These are phyloP conservation scores for Skeletonema marinoi DNA, from an alignment of 108 stramenopile genomes.

Conservation along the genomic window DNA sequence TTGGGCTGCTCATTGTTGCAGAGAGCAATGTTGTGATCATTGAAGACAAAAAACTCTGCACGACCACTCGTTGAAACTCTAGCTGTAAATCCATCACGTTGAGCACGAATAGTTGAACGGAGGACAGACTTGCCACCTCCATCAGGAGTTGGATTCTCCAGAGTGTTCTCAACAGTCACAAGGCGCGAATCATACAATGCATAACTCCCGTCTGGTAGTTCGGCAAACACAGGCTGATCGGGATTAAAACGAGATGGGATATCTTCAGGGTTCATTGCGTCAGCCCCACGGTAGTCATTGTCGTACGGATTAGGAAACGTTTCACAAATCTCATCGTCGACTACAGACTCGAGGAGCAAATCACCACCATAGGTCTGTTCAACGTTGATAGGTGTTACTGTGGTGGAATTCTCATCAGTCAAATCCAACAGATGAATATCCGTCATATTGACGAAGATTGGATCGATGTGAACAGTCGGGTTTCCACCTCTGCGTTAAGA, in stretches of 20 bases:
- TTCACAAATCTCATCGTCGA: too few species aligned
- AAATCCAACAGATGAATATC: constrained; percentile 38
- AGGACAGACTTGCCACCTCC: constrained; percentile 40
- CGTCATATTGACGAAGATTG: constrained; percentile 32
- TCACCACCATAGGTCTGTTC: constrained; percentile 37
- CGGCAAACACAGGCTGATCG: constrained; percentile 40
- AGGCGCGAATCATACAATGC: constrained; percentile 37
- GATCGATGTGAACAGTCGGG: constrained; percentile 46
- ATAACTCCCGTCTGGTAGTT: constrained; percentile 32
- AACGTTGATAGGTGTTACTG: constrained; percentile 26
- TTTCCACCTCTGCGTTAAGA: constrained; percentile 17
- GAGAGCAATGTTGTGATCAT: constrained; percentile 47
- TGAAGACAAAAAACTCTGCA: constrained; percentile 18
- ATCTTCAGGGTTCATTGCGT: constrained; percentile 27
- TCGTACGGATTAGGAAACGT: constrained; percentile 47
- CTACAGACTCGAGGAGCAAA: too few species aligned
- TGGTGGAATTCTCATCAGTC: constrained; percentile 12
- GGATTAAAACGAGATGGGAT: constrained; percentile 36
- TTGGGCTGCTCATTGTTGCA: constrained; percentile 46
- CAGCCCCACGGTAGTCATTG: constrained; percentile 48
- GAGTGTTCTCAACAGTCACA: constrained; percentile 37
- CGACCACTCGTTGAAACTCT: not conserved
- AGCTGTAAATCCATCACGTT: constrained; percentile 26
- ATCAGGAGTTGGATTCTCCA: constrained; percentile 45
- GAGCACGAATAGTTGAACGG: constrained; percentile 24